These are phyloP conservation scores for Collybiopsis luxurians DNA, from an alignment of 768 basidiomycete species.

Conservation along the genomic window DNA sequence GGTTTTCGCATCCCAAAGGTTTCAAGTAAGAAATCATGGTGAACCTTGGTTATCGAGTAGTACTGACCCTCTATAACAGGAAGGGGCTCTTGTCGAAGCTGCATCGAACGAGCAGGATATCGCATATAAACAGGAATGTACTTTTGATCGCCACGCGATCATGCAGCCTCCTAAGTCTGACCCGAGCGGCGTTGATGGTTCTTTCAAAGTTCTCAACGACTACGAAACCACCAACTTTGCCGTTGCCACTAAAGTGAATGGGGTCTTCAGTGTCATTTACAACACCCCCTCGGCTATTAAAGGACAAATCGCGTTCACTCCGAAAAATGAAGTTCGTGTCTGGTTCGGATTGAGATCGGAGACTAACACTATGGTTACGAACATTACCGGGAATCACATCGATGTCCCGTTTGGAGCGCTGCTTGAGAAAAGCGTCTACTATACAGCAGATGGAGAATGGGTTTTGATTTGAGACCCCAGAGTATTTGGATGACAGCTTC, in stretches of 20 bases:
- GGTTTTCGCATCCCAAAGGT: neutral
- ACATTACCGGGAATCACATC: too few species aligned
- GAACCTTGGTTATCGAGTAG: neutral
- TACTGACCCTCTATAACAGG: neutral
- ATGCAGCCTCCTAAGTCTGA: neutral
- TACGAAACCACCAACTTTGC: neutral
- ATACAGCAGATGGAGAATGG: too few species aligned
- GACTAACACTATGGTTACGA: too few species aligned
- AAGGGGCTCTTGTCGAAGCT: neutral
- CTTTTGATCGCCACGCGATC: neutral
- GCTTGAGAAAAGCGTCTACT: slow-evolving; percentile 1
- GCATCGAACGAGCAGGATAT: neutral
- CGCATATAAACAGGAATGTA: neutral
- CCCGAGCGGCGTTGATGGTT: neutral
- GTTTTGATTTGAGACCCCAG: too few species aligned
- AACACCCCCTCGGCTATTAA: neutral
- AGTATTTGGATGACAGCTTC: too few species aligned
- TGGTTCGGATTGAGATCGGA: neutral
- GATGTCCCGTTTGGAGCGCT: too few species aligned
- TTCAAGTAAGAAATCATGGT: neutral
- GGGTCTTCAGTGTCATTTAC: neutral
- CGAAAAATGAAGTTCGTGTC: neutral
- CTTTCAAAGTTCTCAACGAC: neutral
- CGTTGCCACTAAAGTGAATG: neutral
- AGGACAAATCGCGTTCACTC: neutral